These are phyloP conservation scores for Nemania serpens DNA, from an alignment of 2,329 filamentous ascomycete species.

Conservation along the genomic window DNA sequence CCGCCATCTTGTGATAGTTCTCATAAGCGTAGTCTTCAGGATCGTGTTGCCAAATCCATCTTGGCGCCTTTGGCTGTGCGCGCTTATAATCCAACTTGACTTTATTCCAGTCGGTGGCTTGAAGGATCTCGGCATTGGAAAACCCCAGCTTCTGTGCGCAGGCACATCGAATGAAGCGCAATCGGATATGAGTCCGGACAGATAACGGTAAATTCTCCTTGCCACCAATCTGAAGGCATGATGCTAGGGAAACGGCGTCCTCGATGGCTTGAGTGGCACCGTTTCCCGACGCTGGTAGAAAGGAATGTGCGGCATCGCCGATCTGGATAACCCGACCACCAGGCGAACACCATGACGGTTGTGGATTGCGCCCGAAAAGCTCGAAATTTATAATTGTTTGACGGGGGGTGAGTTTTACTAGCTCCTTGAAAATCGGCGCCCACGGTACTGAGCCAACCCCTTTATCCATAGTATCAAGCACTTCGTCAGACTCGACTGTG, in stretches of 20 bases:
- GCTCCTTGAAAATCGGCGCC: slow-evolving; percentile 43
- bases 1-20: slow-evolving; percentile 42
- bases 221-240: slow-evolving; percentile 44
- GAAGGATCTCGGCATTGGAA: slow-evolving; percentile 44
- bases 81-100: slow-evolving; percentile 40
- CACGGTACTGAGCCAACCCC: slow-evolving; percentile 40
- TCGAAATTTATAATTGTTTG: slow-evolving; percentile 47
- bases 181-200: slow-evolving; percentile 44
- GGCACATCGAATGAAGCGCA: slow-evolving; percentile 44
- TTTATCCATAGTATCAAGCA: slow-evolving; percentile 45
- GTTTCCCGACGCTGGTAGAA: slow-evolving; percentile 48
- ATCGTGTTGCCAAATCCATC: slow-evolving; percentile 47
- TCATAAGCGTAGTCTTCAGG: slow-evolving; percentile 45
- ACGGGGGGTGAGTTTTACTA: slow-evolving; percentile 41
- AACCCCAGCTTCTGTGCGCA: slow-evolving; percentile 48
- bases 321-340: slow-evolving; percentile 44
- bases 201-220: slow-evolving; percentile 40
- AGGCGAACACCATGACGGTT: slow-evolving; percentile 45
- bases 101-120: slow-evolving; percentile 44
- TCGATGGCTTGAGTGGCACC: slow-evolving; percentile 50
- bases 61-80: slow-evolving; percentile 44
- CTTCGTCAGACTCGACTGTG: slow-evolving; percentile 43
- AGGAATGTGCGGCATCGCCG: slow-evolving; percentile 49
- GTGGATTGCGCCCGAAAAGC: slow-evolving; percentile 48
- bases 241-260: slow-evolving; percentile 46